A percentile compares a stretch with the other conserved stretches of the same genome.
phyloP scores from a whole-genome alignment of 2,329 filamentous ascomycete genomes.

The Metarhizium guizhouense region DNA sequence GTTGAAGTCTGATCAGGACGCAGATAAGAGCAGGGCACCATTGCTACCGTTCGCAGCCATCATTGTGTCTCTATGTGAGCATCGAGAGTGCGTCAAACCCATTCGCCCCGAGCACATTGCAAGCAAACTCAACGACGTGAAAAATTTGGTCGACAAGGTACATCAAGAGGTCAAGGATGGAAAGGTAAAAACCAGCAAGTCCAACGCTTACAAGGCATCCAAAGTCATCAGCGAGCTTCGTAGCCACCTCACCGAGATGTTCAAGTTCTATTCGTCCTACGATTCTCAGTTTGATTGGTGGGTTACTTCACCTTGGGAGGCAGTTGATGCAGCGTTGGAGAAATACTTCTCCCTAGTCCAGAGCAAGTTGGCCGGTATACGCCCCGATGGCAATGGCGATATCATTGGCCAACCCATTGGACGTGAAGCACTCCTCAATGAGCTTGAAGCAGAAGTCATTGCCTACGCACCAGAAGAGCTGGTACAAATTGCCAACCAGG shows the following conservation, averaged over 20 bases:
- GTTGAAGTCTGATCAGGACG: slow-evolving; percentile 28
- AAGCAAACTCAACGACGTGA: slow-evolving; percentile 27
- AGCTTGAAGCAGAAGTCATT: slow-evolving; percentile 48
- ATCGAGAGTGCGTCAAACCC: slow-evolving; percentile 33
- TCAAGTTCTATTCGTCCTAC: slow-evolving; percentile 43
- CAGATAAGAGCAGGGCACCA: slow-evolving; percentile 25
- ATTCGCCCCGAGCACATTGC: slow-evolving; percentile 35
- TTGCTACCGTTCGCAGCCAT: slow-evolving; percentile 35
- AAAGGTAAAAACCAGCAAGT: slow-evolving; percentile 26
- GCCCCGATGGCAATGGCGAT: slow-evolving; percentile 32
- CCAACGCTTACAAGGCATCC: slow-evolving; percentile 37
- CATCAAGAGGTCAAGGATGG: slow-evolving; percentile 24
- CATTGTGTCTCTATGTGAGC: slow-evolving; percentile 37
- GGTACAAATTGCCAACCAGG: slow-evolving; percentile 37
- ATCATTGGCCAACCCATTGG: slow-evolving; percentile 52
- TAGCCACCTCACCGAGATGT: slow-evolving; percentile 35
- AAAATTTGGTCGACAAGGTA: slow-evolving; percentile 22
- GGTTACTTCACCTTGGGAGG: slow-evolving; percentile 35
- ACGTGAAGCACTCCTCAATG: slow-evolving; percentile 37
- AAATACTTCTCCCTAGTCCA: slow-evolving; percentile 28
- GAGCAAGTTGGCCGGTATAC: slow-evolving; percentile 34
- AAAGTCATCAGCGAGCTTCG: slow-evolving; percentile 31
- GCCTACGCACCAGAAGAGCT: slow-evolving; percentile 49
- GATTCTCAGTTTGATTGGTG: slow-evolving; percentile 51
- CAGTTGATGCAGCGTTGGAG: slow-evolving; percentile 27